Evolutionary conservation across 208 protist genomes (phyloP), one percentile per base, ranked within the genome.

Genomic region (Phytomonas sp.): DNA sequence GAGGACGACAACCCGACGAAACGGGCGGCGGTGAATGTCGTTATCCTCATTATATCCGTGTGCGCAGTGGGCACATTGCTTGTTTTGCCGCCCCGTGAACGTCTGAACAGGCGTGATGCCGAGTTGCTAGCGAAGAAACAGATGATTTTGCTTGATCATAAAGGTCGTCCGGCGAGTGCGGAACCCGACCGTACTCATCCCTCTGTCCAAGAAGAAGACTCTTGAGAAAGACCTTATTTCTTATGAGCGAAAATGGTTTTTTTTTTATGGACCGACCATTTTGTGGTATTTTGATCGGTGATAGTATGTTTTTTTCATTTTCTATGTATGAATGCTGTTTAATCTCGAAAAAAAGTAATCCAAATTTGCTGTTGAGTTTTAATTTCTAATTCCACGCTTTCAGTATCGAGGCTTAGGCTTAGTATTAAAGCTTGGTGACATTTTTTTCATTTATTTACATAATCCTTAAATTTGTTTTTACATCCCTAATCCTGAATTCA

Each of bases 21-120:
- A 37, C 56, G 36, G 23, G 32, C 70, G 20, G 80, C 76, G 33
- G 74, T 89, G 51, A 73, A 84, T 51, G 82, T 88, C 73, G 40
- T 90, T 26, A 76, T 86, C 20, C 34, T 89, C 51, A 77, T 91
- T 51, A 84, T 68, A 17, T 71, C 62, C 29, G 67, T 92, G 4
- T 83, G 70, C 43, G 67, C 73, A 17, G 68, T 84, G 0, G 86
- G 86, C 3, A 75, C 75, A 5, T 28, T 89, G 13, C 65, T 87
- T 29, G 68, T 78, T 30, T 31, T 87, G 15, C 75, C 85, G 20
- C 81, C 86, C 0, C 77, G 77, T 29, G 86, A 92, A 75, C 70
- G 71, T 20, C 77, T 92, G 32, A 65, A 80, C 63, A 78, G 86
- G 30, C 77, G 72, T 23, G 74, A 76, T 43, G 83, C 81, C 4